phyloP scores from a whole-genome alignment of 2,329 filamentous ascomycete genomes.

The Arthrobotrys megalospora region DNA sequence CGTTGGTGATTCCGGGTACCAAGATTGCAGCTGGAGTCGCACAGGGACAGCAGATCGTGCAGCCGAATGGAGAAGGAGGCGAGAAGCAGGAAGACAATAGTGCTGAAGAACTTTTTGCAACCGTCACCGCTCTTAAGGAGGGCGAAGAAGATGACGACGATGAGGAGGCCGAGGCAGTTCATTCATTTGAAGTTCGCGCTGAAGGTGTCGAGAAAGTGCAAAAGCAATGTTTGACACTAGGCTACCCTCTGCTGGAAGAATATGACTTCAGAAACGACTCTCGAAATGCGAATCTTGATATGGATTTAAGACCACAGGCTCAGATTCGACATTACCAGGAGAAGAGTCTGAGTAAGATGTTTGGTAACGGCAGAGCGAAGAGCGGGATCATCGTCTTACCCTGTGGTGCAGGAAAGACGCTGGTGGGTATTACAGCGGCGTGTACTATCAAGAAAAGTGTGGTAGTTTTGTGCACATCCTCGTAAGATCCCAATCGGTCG shows the following conservation, averaged over 20 bases:
- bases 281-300: conserved; percentile 90
- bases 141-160: conserved; percentile 80
- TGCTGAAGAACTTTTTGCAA: conserved; percentile 76
- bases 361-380: conserved; percentile 96
- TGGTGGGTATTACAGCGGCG: conserved; percentile 97
- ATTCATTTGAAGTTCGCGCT: conserved; percentile 91
- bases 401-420: conserved; percentile 95
- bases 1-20: conserved; percentile 92
- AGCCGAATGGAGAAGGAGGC: conserved; percentile 66
- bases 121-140: conserved; percentile 72
- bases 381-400: conserved; percentile 97
- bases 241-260: conserved; percentile 90
- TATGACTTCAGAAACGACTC: conserved; percentile 97
- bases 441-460: conserved; percentile 98
- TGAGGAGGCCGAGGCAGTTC: conserved; percentile 87
- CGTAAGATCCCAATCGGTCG: conserved; percentile 66
- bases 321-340: conserved; percentile 96
- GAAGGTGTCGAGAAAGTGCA: conserved; percentile 87
- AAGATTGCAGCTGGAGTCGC: conserved; percentile 91
- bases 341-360: conserved; percentile 98
- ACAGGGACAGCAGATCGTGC: conserved; percentile 72
- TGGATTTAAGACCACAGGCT: conserved; percentile 89
- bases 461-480: conserved; percentile 94
- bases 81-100: conserved; percentile 74
- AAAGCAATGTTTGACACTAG: conserved; percentile 88